These are phyloP conservation scores for Mrakia hoshinonis DNA, from an alignment of 768 basidiomycete species.

Conservation along the genomic window DNA sequence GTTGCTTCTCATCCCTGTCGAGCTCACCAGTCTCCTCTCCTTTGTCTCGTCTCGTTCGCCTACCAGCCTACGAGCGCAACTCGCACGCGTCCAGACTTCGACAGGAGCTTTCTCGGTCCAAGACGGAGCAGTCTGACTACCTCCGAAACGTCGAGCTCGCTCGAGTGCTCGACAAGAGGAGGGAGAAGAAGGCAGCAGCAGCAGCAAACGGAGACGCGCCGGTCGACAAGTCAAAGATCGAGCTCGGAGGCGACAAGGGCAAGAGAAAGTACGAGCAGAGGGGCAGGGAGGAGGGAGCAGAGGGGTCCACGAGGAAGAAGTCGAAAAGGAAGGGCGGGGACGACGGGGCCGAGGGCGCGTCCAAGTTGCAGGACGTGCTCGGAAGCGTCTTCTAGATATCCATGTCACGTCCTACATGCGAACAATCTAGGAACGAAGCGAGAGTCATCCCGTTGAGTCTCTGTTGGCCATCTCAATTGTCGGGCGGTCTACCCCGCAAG, in stretches of 20 bases:
- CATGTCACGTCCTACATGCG: too few relatives aligned
- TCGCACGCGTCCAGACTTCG: conserved; percentile 81
- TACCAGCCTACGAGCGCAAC: conserved; percentile 81
- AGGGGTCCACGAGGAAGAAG: conserved; percentile 7
- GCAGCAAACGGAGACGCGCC: background rate
- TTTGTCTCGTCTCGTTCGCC: background rate
- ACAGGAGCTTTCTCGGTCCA: conserved; percentile 78
- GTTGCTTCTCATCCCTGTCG: background rate
- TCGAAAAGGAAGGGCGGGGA: conserved; percentile 35
- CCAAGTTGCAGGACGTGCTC: conserved; percentile 36
- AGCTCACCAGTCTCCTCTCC: background rate
- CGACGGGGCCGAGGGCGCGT: conserved; percentile 30
- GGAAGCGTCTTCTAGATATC: conserved; percentile 34
- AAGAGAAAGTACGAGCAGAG: conserved; percentile 28
- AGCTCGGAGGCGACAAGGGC: conserved; percentile 21
- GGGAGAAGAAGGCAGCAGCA: conserved; percentile 35
- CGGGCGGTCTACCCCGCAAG: too few relatives aligned
- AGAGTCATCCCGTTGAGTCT: too few relatives aligned
- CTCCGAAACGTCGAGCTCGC: conserved; percentile 89
- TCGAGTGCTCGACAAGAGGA: conserved; percentile 49
- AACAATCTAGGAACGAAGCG: too few relatives aligned
- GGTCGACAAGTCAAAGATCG: background rate
- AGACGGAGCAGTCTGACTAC: conserved; percentile 82
- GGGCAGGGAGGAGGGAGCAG: conserved; percentile 13
- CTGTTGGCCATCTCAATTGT: too few relatives aligned